Evolutionary conservation across 805 yeast genomes (phyloP).

Genomic region (Diddensiella transvaalensis): DNA sequence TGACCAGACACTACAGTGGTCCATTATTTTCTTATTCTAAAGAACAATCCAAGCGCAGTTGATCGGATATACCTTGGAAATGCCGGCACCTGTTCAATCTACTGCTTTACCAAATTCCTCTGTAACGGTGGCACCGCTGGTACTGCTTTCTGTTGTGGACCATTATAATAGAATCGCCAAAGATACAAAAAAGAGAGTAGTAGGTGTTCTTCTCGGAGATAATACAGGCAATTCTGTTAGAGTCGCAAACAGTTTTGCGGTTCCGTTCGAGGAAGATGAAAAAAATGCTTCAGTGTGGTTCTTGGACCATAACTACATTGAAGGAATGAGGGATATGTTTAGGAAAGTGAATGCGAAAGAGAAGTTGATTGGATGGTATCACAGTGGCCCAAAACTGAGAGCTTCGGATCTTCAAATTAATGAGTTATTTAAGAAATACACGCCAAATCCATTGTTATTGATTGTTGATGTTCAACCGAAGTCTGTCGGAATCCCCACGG

Average conservation of each 20-base stretch:
- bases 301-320: constrained; percentile 92
- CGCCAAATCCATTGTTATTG: constrained; percentile 74
- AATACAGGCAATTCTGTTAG: constrained; percentile 50
- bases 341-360: constrained; percentile 97
- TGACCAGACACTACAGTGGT: too few relatives aligned
- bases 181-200: constrained; percentile 72
- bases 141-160: constrained; percentile 88
- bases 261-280: constrained; percentile 97
- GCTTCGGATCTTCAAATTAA: constrained; percentile 88
- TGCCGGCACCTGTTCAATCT: constrained; percentile 5
- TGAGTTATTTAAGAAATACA: constrained; percentile 80
- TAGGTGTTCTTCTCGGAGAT: constrained; percentile 93
- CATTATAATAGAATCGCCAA: constrained; percentile 87
- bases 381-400: constrained; percentile 90
- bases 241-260: constrained; percentile 90
- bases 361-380: constrained; percentile 98
- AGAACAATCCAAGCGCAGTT: too few relatives aligned
- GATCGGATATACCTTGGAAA: too few relatives aligned
- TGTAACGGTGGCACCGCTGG: constrained; percentile 94
- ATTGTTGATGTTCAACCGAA: constrained; percentile 89
- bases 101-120: constrained; percentile 11
- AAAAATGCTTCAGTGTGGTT: constrained; percentile 92
- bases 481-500: constrained; percentile 89
- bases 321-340: constrained; percentile 96
- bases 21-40: too few relatives aligned